Evolutionary conservation across 768 basidiomycete genomes (phyloP).

Genomic region (Agaricus sinodeliciosus): DNA sequence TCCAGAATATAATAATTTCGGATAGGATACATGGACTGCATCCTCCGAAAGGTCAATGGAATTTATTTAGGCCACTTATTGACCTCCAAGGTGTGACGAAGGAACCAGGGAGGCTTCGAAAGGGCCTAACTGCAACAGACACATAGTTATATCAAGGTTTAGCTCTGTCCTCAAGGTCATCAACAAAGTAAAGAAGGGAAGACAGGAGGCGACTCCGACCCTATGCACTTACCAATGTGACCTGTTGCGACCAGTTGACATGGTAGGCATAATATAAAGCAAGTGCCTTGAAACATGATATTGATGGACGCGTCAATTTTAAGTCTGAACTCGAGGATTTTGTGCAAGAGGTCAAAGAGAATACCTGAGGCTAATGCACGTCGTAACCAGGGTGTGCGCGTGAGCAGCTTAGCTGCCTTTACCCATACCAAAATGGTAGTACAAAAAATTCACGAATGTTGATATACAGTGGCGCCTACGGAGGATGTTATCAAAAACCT

Average conservation of each 20-base stretch:
- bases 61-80: conserved; percentile 28
- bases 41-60: conserved; percentile 14
- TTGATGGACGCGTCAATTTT: background rate
- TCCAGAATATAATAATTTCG: conserved; percentile 9
- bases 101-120: conserved; percentile 37
- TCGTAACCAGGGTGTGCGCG: too few species aligned
- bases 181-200: too few species aligned
- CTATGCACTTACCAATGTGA: too few species aligned
- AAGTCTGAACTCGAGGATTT: background rate
- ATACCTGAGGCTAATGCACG: background rate
- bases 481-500: background rate
- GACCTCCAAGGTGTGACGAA: conserved; percentile 25
- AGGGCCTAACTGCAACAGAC: conserved; percentile 20
- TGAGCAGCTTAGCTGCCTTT: too few species aligned
- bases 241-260: too few species aligned
- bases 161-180: background rate
- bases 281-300: background rate
- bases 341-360: background rate
- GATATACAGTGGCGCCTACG: background rate
- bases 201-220: too few species aligned
- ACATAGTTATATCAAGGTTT: background rate
- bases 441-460: background rate
- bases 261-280: background rate
- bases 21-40: conserved; percentile 14
- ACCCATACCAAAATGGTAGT: too few species aligned